Percentiles rank a stretch among this genome's conserved stretches.
These are phyloP conservation scores for Pseudogymnoascus sp. DNA, from an alignment of 2,329 filamentous ascomycete species.

Conservation along the genomic window DNA sequence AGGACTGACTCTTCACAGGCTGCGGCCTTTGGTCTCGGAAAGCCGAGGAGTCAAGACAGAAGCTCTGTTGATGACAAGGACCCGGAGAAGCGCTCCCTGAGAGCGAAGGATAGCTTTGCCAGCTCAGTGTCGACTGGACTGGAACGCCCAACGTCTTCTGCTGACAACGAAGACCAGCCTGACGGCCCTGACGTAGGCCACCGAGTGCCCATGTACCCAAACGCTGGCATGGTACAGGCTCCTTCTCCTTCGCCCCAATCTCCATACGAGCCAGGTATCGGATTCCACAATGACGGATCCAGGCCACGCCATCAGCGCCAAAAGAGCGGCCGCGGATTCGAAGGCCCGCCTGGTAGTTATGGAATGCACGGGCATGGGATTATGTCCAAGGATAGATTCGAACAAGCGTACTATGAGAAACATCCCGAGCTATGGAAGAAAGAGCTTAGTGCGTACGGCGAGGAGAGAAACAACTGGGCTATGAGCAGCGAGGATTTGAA, in stretches of 20 bases:
- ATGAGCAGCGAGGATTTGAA: conserved; percentile 87
- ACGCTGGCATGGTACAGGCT: conserved; percentile 92
- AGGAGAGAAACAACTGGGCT: conserved; percentile 61
- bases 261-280: conserved; percentile 31
- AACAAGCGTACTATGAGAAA: conserved; percentile 87
- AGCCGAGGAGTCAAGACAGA: conserved; percentile 36
- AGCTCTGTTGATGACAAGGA: conserved; percentile 43
- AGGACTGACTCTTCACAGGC: conserved; percentile 85
- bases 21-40: conserved; percentile 76
- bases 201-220: conserved; percentile 86
- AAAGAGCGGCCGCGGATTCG: conserved; percentile 63
- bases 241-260: conserved; percentile 65
- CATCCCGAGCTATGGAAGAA: conserved; percentile 76
- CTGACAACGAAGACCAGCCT: conserved; percentile 58
- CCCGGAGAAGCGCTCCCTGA: conserved; percentile 45
- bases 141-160: conserved; percentile 49
- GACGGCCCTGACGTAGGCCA: conserved; percentile 90
- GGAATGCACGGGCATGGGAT: conserved; percentile 84
- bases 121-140: conserved; percentile 38
- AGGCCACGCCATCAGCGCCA: conserved; percentile 58
- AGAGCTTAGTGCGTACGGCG: conserved; percentile 54
- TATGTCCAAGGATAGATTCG: conserved; percentile 69
- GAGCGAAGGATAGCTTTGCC: conserved; percentile 56
- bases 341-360: conserved; percentile 80
- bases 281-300: conserved; percentile 46